Percentiles rank a stretch among this genome's conserved stretches.
These are phyloP conservation scores for Ascochyta clinopodiicola DNA, from an alignment of 2,329 filamentous ascomycete genomes.

Conservation along the genomic window DNA sequence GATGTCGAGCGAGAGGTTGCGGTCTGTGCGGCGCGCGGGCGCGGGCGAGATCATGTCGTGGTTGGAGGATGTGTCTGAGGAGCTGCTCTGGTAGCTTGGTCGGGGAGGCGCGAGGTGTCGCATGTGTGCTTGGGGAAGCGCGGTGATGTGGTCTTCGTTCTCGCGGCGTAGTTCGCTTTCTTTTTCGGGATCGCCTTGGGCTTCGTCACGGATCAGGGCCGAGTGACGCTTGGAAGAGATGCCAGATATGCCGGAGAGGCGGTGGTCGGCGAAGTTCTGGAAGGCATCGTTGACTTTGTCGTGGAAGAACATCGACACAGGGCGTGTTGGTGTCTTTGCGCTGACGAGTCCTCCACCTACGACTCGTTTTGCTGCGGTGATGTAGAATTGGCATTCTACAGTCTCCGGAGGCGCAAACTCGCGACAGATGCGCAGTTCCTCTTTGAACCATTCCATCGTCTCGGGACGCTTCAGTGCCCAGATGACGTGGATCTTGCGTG, in stretches of 20 bases:
- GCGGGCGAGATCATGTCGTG: conserved; percentile 37
- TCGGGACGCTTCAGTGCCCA: conserved; percentile 92
- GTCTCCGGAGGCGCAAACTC: conserved; percentile 87
- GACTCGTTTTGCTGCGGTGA: conserved; percentile 75
- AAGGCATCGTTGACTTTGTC: conserved; percentile 89
- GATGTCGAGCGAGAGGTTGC: conserved; percentile 54
- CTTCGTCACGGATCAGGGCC: conserved; percentile 80
- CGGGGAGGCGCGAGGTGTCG: conserved; percentile 52
- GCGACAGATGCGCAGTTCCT: conserved; percentile 89
- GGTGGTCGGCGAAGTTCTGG: conserved; percentile 81
- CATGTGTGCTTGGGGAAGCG: conserved; percentile 68
- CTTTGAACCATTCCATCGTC: conserved; percentile 97
- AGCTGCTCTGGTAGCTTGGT: conserved; percentile 27
- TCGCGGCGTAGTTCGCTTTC: conserved; percentile 81
- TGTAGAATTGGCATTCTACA: conserved; percentile 93
- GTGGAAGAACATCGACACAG: conserved; percentile 77
- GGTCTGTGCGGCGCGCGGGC: conserved; percentile 50
- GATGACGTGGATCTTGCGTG: conserved; percentile 87
- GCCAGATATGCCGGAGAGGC: conserved; percentile 52
- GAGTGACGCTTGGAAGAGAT: conserved; percentile 70
- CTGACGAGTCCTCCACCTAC: conserved; percentile 57
- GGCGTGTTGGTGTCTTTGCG: conserved; percentile 60
- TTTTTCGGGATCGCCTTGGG: conserved; percentile 76
- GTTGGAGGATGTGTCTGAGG: conserved; percentile 29
- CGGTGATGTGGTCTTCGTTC: conserved; percentile 83